Evolutionary conservation across 331 rosid species (phyloP).

Genomic region (Quercus phellos): DNA sequence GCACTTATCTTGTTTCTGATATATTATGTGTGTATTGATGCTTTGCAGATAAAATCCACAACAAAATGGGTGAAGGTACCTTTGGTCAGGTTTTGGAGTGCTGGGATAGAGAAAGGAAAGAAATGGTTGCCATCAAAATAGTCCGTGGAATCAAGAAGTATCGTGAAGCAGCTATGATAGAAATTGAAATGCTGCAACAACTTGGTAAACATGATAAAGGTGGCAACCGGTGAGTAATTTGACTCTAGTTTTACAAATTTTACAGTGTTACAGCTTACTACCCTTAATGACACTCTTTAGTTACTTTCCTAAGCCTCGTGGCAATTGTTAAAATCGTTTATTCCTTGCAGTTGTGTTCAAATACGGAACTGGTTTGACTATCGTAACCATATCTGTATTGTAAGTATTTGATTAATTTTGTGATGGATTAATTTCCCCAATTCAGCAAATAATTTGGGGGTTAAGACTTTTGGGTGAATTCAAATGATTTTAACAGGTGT

Average conservation of each 20-base stretch:
- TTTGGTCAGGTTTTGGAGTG: conserved; percentile 97
- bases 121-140: conserved; percentile 93
- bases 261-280: neutral
- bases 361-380: conserved; percentile 99
- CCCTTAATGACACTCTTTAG: neutral
- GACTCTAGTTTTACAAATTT: neutral
- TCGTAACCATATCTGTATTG: conserved; percentile 99
- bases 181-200: conserved; percentile 84
- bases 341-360: conserved; percentile 99
- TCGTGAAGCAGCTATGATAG: conserved; percentile 95
- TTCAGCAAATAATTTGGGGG: conserved; percentile 52
- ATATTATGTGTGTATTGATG: neutral
- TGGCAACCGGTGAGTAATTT: conserved; percentile 73
- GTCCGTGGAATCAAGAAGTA: conserved; percentile 87
- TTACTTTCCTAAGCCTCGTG: conserved; percentile 20
- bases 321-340: conserved; percentile 72
- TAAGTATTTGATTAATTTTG: conserved; percentile 84
- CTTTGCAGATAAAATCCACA: conserved; percentile 70
- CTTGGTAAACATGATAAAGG: conserved; percentile 90
- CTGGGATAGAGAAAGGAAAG: conserved; percentile 89
- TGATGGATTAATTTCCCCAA: conserved; percentile 85
- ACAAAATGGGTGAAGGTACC: conserved; percentile 98
- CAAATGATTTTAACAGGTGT: conserved; percentile 97
- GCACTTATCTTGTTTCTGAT: neutral
- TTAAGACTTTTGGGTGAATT: conserved; percentile 75